phyloP scores from a whole-genome alignment of 2,329 filamentous ascomycete species.

The Colletotrichum aenigma region DNA sequence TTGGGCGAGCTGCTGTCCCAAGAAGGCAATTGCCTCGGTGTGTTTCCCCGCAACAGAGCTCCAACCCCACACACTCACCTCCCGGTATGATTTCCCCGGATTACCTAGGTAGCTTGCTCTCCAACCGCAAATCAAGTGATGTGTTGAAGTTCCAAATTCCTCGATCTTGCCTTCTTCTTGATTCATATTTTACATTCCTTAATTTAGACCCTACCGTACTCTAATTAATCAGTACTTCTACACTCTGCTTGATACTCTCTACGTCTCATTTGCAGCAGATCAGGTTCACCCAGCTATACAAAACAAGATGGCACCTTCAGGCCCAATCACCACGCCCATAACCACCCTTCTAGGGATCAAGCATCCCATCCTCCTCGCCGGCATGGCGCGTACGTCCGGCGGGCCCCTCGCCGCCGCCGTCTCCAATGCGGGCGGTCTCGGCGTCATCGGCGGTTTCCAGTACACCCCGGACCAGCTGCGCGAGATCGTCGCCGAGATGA shows the following conservation, averaged over 20 bases:
- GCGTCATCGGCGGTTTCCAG: constrained; percentile 73
- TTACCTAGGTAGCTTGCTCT: constrained; percentile 30
- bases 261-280: neutral
- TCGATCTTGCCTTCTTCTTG: neutral
- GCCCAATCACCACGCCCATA: constrained; percentile 76
- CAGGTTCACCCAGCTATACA: neutral
- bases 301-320: constrained; percentile 42
- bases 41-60: constrained; percentile 31
- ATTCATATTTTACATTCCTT: neutral
- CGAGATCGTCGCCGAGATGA: constrained; percentile 84
- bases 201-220: neutral
- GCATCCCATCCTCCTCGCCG: constrained; percentile 89
- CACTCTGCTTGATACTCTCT: neutral
- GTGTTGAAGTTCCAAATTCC: neutral
- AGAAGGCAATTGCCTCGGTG: constrained; percentile 37
- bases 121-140: constrained; percentile 16
- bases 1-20: constrained; percentile 30
- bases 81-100: constrained; percentile 10
- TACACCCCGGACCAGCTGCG: constrained; percentile 78
- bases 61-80: constrained; percentile 11
- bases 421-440: constrained; percentile 85
- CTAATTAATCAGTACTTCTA: neutral
- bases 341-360: constrained; percentile 80
- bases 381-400: constrained; percentile 88
- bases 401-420: constrained; percentile 83